Evolutionary conservation across 768 basidiomycete genomes (phyloP), one percentile per base, ranked within the genome.

Genomic region (Butyriboletus loyo): DNA sequence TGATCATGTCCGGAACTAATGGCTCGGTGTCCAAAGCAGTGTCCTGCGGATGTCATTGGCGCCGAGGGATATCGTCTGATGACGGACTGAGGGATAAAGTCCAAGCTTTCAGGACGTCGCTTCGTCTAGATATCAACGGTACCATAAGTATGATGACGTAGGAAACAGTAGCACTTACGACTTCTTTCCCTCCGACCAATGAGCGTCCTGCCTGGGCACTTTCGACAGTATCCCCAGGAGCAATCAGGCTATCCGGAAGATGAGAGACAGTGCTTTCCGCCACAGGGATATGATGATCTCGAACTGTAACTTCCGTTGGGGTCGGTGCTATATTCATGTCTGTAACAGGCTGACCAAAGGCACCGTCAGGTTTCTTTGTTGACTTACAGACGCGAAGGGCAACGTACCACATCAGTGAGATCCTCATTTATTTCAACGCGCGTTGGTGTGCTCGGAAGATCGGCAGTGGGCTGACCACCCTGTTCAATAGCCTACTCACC

Each of bases 71-170:
- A 50, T 35, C 63, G 66, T 31, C 57, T 54, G 21, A 65, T 44
- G 31, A 67, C 66, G 2, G 64, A 67, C 22, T 62, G 66, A 22
- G 64, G 64, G 45, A 66, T 42, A 42, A 67, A 66, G 8, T 50
- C 49, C 39, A 66, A 46, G 27, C 66, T 54, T 36, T 62, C 60
- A 22, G 63, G 64, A 19, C 57, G 64, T 47, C 11, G 37, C 10
- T 52, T 53, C 5, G 27, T 6, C 60, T 59, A 40, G 22, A 46
- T 35, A 32, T 48, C 17, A 9, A 40, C 31, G 0, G 17, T 43
- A 22, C n/a, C n/a, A 25, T 40, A 11, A 38, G 39, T 24, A 24
- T n/a, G 22, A 8, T n/a, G 30, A 40, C 14, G 27, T 9, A 42
- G 17, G 34, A 19, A 32, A 43, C 15, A 43, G 30, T 17, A 39